Evolutionary conservation across 768 basidiomycete genomes (phyloP), one percentile per base, ranked within the genome.

Genomic region (Suillus americanus): DNA sequence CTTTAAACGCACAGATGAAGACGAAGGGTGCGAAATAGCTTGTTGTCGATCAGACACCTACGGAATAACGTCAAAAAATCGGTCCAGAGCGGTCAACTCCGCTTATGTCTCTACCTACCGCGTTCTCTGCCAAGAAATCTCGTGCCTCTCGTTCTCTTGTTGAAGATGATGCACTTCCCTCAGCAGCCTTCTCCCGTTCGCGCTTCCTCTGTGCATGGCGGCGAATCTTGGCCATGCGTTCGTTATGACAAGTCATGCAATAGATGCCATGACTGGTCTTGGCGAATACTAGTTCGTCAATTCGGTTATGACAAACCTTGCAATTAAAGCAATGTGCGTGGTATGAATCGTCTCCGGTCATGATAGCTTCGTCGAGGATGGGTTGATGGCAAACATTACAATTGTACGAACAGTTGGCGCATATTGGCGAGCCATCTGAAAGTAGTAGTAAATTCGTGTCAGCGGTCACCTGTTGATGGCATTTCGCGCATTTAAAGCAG

Each of bases 291-390:
- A 99, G 87, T 75, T 99, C 97, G 78, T 99, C 96, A 67, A 99
- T 99, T 64, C 94, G 86, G 73, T 91, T 90, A 75, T 87, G 88
- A 81, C 97, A 99, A 60, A 95, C 90, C 72, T 94, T 91, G 81
- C 97, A 99, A 70, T 97, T 96, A 83, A 99, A 99, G 79, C 97
- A 99, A 68, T 95, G 92, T 6, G 97, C 96, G 75, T 99, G 97
- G 71, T 99, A 99, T 0, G 95, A 94, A 74, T 99, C 97, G 77
- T 99, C 95, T 65, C 95, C 97, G 8, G 97, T 97, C 94, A 99
- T 98, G 76, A 99, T 98, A 12, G 97, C 97, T 74, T 99, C 97
- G 79, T 99, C 96, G 63, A 96, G 89, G 68, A 99, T 99, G 53
- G 95, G 93, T 63, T 88, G 87, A 54, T 89, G 89, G 80, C 97